A percentile compares a stretch with the other conserved stretches of the same genome.
phyloP scores from a whole-genome alignment of 1,284 basidiomycete species.

The Phlebopus sp. region DNA sequence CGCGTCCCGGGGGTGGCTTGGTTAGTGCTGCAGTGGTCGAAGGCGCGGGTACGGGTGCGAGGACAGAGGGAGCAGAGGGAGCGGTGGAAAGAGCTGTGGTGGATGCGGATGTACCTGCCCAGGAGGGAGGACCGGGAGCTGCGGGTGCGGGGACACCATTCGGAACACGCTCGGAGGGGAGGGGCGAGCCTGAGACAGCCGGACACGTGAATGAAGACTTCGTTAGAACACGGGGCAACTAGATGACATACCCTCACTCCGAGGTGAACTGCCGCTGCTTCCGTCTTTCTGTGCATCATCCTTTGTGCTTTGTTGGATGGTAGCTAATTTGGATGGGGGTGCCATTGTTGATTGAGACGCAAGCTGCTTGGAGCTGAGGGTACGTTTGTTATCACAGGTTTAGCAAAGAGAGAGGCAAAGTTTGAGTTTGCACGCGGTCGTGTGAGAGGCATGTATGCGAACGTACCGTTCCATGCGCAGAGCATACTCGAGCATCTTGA shows the following conservation, averaged over 20 bases:
- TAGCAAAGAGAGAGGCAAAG: slow-evolving; percentile 15
- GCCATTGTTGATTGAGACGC: slow-evolving; percentile 48
- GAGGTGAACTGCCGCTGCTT: slow-evolving; percentile 74
- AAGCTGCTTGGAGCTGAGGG: slow-evolving; percentile 74
- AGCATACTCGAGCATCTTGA: slow-evolving; percentile 99
- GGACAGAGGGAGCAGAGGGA: slow-evolving; percentile 41
- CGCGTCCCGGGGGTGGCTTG: slow-evolving; percentile 75
- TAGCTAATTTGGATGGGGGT: slow-evolving; percentile 57
- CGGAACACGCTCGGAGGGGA: slow-evolving; percentile 65
- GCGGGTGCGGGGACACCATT: slow-evolving; percentile 49
- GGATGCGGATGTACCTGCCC: slow-evolving; percentile 45
- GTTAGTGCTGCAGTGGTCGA: slow-evolving; percentile 46
- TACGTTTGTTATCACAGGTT: background rate
- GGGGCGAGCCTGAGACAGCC: slow-evolving; percentile 56
- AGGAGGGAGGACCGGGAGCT: slow-evolving; percentile 52
- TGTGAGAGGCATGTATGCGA: slow-evolving; percentile 17
- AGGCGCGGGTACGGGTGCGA: slow-evolving; percentile 27
- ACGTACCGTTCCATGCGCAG: slow-evolving; percentile 88
- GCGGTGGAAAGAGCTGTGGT: too few relatives aligned
- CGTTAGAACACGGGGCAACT: slow-evolving; percentile 7
- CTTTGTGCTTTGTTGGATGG: slow-evolving; percentile 63
- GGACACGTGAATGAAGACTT: slow-evolving; percentile 1
- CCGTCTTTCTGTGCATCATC: slow-evolving; percentile 70
- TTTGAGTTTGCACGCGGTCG: slow-evolving; percentile 13
- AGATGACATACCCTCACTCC: slow-evolving; percentile 65